These are phyloP conservation scores for Solanum lignicaule DNA, from an alignment of 257 asterid genomes.

Conservation along the genomic window DNA sequence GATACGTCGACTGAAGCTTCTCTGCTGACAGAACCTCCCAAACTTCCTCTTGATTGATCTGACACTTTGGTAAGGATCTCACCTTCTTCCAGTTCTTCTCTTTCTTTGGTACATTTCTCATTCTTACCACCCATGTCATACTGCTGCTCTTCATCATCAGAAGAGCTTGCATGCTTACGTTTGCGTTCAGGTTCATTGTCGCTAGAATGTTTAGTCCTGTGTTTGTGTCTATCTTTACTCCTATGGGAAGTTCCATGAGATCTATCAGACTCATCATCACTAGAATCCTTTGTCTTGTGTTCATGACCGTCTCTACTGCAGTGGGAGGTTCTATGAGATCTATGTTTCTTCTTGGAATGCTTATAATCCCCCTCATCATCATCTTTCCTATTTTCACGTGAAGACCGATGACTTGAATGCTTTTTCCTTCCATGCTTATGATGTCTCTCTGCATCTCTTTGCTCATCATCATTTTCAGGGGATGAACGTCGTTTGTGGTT, in stretches of 20 bases:
- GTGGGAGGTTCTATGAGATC: conserved; percentile 27
- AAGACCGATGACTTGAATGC: conserved; percentile 27
- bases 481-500: conserved; percentile 26
- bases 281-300: conserved; percentile 22
- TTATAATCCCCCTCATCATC: conserved; percentile 14
- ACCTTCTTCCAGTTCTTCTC: conserved; percentile 63
- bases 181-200: conserved; percentile 18
- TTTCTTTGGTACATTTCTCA: conserved; percentile 13
- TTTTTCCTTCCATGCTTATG: conserved; percentile 33
- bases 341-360: conserved; percentile 37
- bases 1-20: conserved; percentile 25
- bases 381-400: conserved; percentile 17
- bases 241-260: conserved; percentile 27
- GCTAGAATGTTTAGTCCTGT: conserved; percentile 17
- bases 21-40: conserved; percentile 18
- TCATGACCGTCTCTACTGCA: conserved; percentile 25
- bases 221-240: conserved; percentile 26
- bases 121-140: background rate
- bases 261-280: conserved; percentile 23
- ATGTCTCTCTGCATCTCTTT: background rate
- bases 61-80: conserved; percentile 53
- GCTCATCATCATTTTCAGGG: conserved; percentile 9
- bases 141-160: conserved; percentile 14
- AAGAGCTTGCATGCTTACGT: conserved; percentile 26
- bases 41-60: conserved; percentile 31